A percentile compares a stretch with the other conserved stretches of the same genome.
Conservation (phyloP, 2,329 filamentous ascomycete species). For the Leptographium radiaticola region DNA sequence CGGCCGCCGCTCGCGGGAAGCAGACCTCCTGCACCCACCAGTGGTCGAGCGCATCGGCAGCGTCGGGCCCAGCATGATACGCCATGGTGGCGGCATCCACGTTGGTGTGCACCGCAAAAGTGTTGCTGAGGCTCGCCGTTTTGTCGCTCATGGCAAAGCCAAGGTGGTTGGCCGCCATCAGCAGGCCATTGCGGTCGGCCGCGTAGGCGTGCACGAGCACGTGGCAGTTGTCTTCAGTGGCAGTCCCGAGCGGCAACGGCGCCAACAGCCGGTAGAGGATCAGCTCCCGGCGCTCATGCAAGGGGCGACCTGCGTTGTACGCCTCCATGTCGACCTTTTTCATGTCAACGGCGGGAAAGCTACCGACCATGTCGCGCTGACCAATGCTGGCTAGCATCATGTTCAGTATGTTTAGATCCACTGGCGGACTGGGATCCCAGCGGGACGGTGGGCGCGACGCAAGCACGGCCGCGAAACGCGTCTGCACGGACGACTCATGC, state of each 20-base stretch:
- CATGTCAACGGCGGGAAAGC: constrained; percentile 38
- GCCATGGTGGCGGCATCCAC: constrained; percentile 33
- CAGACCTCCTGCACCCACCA: constrained; percentile 43
- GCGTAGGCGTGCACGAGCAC: constrained; percentile 36
- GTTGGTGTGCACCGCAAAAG: constrained; percentile 39
- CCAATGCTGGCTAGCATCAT: constrained; percentile 23
- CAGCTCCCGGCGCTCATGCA: constrained; percentile 34
- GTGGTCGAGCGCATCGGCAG: constrained; percentile 12
- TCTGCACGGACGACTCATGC: constrained; percentile 28
- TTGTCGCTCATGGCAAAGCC: constrained; percentile 28
- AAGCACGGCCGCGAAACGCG: constrained; percentile 29
- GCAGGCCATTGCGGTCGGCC: constrained; percentile 39
- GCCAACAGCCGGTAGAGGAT: constrained; percentile 34
- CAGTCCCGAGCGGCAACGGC: constrained; percentile 21
- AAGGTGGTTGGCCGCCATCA: constrained; percentile 36
- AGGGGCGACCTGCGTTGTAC: constrained; percentile 27
- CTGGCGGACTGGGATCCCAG: constrained; percentile 32
- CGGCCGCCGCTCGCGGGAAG: constrained; percentile 33
- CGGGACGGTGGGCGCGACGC: constrained; percentile 20
- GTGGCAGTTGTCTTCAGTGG: constrained; percentile 28
- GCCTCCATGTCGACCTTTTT: constrained; percentile 38
- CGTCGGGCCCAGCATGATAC: constrained; percentile 6
- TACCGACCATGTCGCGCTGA: constrained; percentile 23
- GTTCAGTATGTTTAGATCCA: constrained; percentile 29
- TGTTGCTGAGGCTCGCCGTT: constrained; percentile 35